phyloP scores from a whole-genome alignment of 768 basidiomycete species.

The Tricholoma bakamatsutake region DNA sequence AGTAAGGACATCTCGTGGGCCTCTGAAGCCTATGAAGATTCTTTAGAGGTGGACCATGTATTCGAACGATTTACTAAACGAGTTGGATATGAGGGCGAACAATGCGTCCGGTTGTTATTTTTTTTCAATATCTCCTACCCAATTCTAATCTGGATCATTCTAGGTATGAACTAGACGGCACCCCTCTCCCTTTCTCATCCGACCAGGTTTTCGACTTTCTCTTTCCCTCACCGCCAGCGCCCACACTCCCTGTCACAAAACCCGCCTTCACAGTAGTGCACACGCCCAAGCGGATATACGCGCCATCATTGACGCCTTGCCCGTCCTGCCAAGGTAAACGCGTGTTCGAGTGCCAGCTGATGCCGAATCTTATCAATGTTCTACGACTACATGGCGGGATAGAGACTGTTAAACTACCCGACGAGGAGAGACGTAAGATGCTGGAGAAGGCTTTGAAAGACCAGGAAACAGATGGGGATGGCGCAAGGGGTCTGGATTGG shows the following conservation, averaged over 20 bases:
- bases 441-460: conserved; percentile 52
- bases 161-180: conserved; percentile 86
- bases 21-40: conserved; percentile 77
- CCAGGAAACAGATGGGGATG: conserved; percentile 32
- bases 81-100: conserved; percentile 64
- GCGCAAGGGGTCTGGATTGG: conserved; percentile 79
- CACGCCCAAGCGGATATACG: conserved; percentile 46
- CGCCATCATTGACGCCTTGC: conserved; percentile 56
- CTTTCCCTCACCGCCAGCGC: conserved; percentile 53
- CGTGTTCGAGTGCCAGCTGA: conserved; percentile 90
- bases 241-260: conserved; percentile 52
- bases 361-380: conserved; percentile 88
- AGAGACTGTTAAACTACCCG: conserved; percentile 37
- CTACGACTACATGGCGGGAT: conserved; percentile 34
- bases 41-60: conserved; percentile 71
- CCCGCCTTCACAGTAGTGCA: conserved; percentile 52
- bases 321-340: conserved; percentile 58
- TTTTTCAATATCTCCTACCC: background rate
- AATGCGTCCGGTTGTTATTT: conserved; percentile 74
- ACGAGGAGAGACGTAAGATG: conserved; percentile 63
- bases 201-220: conserved; percentile 66
- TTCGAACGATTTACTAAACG: conserved; percentile 83
- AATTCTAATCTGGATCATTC: conserved; percentile 3
- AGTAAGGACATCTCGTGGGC: conserved; percentile 52
- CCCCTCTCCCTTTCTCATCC: conserved; percentile 80